phyloP scores from a whole-genome alignment of 2,329 filamentous ascomycete species.

The Cucurbitaria berberidis region DNA sequence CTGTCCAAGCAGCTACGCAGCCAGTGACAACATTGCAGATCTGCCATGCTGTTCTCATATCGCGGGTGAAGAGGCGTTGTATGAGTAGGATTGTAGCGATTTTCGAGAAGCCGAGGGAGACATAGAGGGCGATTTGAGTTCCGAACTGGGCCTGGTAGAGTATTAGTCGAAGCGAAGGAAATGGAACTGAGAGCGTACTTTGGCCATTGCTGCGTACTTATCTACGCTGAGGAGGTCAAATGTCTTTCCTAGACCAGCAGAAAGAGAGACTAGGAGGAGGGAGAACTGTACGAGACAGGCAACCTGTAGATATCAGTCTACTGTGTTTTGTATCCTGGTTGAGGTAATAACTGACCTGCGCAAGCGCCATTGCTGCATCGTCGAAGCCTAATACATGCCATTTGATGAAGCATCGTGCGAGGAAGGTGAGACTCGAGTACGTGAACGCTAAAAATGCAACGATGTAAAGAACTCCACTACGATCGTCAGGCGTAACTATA shows the following conservation, averaged over 20 bases:
- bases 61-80: constrained; percentile 35
- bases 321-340: not conserved
- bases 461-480: constrained; percentile 34
- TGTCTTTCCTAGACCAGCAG: constrained; percentile 28
- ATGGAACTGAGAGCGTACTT: constrained; percentile 11
- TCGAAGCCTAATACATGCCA: constrained; percentile 34
- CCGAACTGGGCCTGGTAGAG: constrained; percentile 17
- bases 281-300: constrained; percentile 24
- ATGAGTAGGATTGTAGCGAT: constrained; percentile 33
- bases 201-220: constrained; percentile 27
- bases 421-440: constrained; percentile 30
- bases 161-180: not conserved
- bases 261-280: constrained; percentile 26
- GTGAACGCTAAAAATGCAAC: constrained; percentile 30
- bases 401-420: constrained; percentile 34
- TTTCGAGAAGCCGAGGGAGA: constrained; percentile 37
- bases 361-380: constrained; percentile 27
- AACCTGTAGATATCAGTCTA: constrained; percentile 14
- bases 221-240: constrained; percentile 19
- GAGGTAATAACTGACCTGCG: constrained; percentile 25
- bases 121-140: constrained; percentile 30
- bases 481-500: constrained; percentile 30
- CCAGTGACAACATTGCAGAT: constrained; percentile 29
- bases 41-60: constrained; percentile 30
- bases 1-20: constrained; percentile 26